A percentile compares a stretch with the other conserved stretches of the same genome.
Conservation (phyloP, 495 filamentous ascomycete species). For the Annulohypoxylon nitens region DNA sequence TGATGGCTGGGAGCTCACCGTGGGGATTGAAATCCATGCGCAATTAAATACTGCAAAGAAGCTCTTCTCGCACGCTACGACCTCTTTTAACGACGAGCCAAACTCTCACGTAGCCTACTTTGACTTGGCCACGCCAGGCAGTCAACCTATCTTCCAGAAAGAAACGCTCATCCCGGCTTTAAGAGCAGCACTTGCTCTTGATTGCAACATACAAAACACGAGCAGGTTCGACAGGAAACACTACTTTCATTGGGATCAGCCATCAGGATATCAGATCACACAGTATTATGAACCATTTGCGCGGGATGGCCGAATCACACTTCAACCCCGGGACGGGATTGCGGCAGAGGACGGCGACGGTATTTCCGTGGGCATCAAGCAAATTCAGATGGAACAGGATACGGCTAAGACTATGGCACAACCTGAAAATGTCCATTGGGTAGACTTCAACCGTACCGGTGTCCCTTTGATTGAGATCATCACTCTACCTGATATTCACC, state of each 20-base stretch:
- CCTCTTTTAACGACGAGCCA: slow-evolving; percentile 74
- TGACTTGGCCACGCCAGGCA: slow-evolving; percentile 90
- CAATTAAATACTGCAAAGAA: slow-evolving; percentile 89
- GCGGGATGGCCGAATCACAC: slow-evolving; percentile 74
- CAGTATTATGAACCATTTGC: slow-evolving; percentile 95
- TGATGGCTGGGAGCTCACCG: slow-evolving; percentile 86
- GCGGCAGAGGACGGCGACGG: slow-evolving; percentile 74
- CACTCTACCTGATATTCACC: slow-evolving; percentile 86
- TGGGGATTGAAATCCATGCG: slow-evolving; percentile 97
- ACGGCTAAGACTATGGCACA: slow-evolving; percentile 93
- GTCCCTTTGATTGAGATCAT: slow-evolving; percentile 96
- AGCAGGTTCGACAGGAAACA: slow-evolving; percentile 96
- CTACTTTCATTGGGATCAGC: slow-evolving; percentile 99
- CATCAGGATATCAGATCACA: slow-evolving; percentile 95
- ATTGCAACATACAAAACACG: slow-evolving; percentile 78
- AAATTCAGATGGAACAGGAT: slow-evolving; percentile 97
- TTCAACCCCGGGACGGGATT: slow-evolving; percentile 84
- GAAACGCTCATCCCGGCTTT: slow-evolving; percentile 89
- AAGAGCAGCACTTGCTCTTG: slow-evolving; percentile 86
- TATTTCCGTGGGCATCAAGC: slow-evolving; percentile 83
- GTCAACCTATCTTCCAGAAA: slow-evolving; percentile 86
- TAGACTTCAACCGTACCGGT: slow-evolving; percentile 95
- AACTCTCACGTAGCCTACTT: slow-evolving; percentile 91
- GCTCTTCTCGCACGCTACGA: slow-evolving; percentile 84
- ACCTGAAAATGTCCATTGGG: slow-evolving; percentile 75